Base-by-base conservation (phyloP, 1,139 yeast species). In the Taphrina flavorubra region DNA sequence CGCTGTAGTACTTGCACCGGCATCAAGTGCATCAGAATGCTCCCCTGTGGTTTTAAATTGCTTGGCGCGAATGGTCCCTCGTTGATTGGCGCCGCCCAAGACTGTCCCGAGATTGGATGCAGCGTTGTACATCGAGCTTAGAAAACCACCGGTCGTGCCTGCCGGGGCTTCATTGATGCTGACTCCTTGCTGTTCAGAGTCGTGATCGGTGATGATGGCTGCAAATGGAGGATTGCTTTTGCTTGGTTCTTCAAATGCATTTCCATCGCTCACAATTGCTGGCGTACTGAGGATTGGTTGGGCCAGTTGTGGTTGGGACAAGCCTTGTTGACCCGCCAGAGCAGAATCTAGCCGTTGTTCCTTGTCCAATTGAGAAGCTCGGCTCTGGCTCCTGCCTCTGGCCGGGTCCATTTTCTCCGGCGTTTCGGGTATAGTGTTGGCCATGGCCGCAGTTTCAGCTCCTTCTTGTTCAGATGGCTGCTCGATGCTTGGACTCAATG, bases 71-170 rank as follows among this genome's bases (percentile, higher is more conserved):
- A 25, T 20, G 14, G 36, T 11, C 5, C 53, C 36, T 49, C 36
- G 7, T 20, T 49, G 53, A 20, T 20, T 49, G 13, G 53, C 36
- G 36, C 53, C 53, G 36, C 53, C 53, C 34, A 58, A 25, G 42
- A 36, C 62, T 6, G 62, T 58, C 42, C 62, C 62, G 25, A 58
- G 42, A 46, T 44, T 58, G 13, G 62, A 25, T 8, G 62, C 62
- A 6, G 62, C 62, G 31, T 58, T 58, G 34, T 37, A 44, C 40
- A 58, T 34, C 7, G 51, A 44, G 16, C 53, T 58, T 7, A 58
- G 53, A 14, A 58, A 58, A 6, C 62, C 62, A n/a, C 60, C 60
- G 14, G 49, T 39, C 10, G 60, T 47, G n/a, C 34, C 49, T 16
- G 60, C 60, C 7, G 40, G 57, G 6, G 16, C 42, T 10, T 31